phyloP scores from a whole-genome alignment of 176 grass and related monocot genomes.

The Urochloa ruziziensis region DNA sequence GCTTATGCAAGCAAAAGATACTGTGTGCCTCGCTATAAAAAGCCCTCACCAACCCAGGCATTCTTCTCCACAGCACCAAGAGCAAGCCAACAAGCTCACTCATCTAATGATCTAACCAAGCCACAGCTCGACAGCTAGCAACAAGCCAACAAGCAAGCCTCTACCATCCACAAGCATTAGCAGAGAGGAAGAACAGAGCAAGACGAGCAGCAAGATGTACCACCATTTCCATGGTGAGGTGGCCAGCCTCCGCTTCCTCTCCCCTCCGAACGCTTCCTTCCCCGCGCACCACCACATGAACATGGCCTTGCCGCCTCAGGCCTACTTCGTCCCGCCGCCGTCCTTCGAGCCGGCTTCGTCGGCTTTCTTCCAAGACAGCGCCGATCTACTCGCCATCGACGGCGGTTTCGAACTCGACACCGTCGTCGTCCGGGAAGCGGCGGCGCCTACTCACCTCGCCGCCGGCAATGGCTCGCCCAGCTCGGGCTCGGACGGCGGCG shows the following conservation, averaged over 20 bases:
- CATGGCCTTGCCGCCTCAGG: constrained; percentile 42
- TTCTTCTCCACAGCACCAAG: constrained; percentile 40
- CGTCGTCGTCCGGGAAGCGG: constrained; percentile 36
- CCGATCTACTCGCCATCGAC: background rate
- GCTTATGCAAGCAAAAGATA: constrained; percentile 3
- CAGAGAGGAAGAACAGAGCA: constrained; percentile 23
- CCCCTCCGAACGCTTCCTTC: constrained; percentile 48
- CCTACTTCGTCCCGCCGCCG: constrained; percentile 38
- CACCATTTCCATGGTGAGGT: constrained; percentile 59
- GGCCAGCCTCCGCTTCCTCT: constrained; percentile 62
- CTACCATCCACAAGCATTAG: background rate
- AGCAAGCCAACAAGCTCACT: constrained; percentile 25
- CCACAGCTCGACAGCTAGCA: background rate
- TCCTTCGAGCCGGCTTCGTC: constrained; percentile 22
- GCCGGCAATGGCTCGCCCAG: constrained; percentile 53
- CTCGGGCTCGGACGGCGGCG: constrained; percentile 44
- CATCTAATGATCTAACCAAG: background rate
- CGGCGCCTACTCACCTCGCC: constrained; percentile 21
- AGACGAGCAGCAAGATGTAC: constrained; percentile 50
- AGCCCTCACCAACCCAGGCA: constrained; percentile 46
- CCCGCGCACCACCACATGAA: constrained; percentile 64
- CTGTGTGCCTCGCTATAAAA: constrained; percentile 60
- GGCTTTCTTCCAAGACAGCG: constrained; percentile 16
- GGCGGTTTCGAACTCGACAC: constrained; percentile 3
- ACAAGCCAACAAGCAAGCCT: no score